Evolutionary conservation across 2,329 filamentous ascomycete genomes (phyloP).

Genomic region (Alternaria ventricosa): DNA sequence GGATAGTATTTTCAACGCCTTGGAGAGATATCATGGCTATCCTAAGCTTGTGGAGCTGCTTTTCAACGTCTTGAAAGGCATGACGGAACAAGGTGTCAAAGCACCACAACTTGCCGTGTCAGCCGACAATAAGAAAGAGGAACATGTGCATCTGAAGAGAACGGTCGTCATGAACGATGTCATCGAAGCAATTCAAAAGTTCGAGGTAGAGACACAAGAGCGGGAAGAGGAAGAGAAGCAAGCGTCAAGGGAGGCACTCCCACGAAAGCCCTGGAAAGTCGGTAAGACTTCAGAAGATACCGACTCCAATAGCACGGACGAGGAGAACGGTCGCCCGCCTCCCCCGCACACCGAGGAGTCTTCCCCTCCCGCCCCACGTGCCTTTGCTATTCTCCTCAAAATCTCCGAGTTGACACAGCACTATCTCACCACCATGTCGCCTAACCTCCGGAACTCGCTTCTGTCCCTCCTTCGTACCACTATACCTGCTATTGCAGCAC

Average conservation of each 20-base stretch:
- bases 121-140: neutral
- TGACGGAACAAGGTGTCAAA: constrained; percentile 81
- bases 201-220: constrained; percentile 35
- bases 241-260: constrained; percentile 29
- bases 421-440: constrained; percentile 85
- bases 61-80: constrained; percentile 80
- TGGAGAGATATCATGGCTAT: constrained; percentile 97
- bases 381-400: constrained; percentile 79
- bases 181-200: constrained; percentile 43
- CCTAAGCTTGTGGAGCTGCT: constrained; percentile 82
- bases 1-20: constrained; percentile 84
- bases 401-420: constrained; percentile 87
- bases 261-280: constrained; percentile 44
- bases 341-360: constrained; percentile 50
- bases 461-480: constrained; percentile 78
- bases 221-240: constrained; percentile 34
- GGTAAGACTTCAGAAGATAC: constrained; percentile 37
- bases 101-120: constrained; percentile 56
- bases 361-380: constrained; percentile 72
- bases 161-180: constrained; percentile 26
- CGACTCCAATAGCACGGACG: constrained; percentile 40
- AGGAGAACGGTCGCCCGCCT: constrained; percentile 36
- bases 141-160: neutral
- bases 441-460: constrained; percentile 77
- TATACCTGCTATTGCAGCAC: constrained; percentile 71